Evolutionary conservation across 1,284 basidiomycete species (phyloP), one percentile per base, ranked within the genome.

Genomic region (Lignosus rhinocerotis): DNA sequence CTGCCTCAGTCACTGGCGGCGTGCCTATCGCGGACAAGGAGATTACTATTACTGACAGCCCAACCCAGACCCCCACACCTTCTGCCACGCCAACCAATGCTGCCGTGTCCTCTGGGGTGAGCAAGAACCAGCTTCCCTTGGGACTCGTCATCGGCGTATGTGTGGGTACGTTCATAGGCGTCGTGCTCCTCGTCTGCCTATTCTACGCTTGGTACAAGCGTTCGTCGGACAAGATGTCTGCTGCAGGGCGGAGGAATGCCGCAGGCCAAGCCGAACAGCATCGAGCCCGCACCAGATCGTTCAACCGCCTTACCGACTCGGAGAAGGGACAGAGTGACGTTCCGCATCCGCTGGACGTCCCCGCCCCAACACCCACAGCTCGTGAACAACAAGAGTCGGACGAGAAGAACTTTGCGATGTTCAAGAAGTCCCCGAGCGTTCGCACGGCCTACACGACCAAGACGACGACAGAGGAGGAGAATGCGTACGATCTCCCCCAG

Each of bases 361-460:
- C 25, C 25, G 25, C 4, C 4, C 25, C 25, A 25, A 25, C 25
- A 25, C 51, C 49, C 59, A 53, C 39, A 49, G 36, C 58, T 59
- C 59, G 63, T 55, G 63, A 56, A 5, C 51, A 66, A 45, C 55
- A 55, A 25, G 69, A 69, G 33, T 55, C 56, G 46, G 69, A 70
- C 58, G 71, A 70, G 59, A 72, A 71, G 67, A 70, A 70, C 61
- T 70, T 72, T 55, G 57, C 62, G 50, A 84, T 90, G 85, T 89
- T 88, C 76, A 83, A 87, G 70, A 88, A 87, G 67, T 78, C 76
- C 4, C 78, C 79, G 4, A 85, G 83, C 64, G 70, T 82, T 51
- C 79, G 80, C 58, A 82, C 84, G 3, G 76, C 75, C 1, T 72
- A 70, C 6, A 64, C 62, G 21, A 69, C 70, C 46, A 68, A 70